Evolutionary conservation across 441 rosid species (phyloP), one percentile per base, ranked within the genome.

Genomic region (Adansonia rubrostipa): DNA sequence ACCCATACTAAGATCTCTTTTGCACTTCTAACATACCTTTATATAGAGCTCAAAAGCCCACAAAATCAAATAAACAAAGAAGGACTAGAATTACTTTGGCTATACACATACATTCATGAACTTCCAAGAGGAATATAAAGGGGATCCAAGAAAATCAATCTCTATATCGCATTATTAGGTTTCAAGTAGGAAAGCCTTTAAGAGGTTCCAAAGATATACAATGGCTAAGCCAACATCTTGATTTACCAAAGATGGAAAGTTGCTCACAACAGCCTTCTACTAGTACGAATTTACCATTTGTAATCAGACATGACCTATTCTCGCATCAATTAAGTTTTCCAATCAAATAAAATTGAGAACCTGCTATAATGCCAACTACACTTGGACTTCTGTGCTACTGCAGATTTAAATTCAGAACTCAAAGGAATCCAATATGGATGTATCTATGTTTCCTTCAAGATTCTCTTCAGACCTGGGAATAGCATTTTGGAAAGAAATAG

Each of bases 391-490:
- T 2, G 14, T 71, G 60, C 15, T 51, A 15, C 10, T 51, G 42
- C 20, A 14, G 45, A 47, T 74, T 62, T 75, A 24, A 20, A 22
- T 74, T 74, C 78, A 9, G 40, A 36, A 19, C 65, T 11, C 28
- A 53, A 53, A 73, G 76, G n/a, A 40, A 36, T 17, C 76, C 19
- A 56, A 57, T 22, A 61, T 70, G 45, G 68, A 61, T 62, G 15
- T 7, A 44, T 8, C 45, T 9, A 28, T 47, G 70, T 24, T 13
- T 48, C 70, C 60, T 9, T 22, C 20, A 5, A 75, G 70, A 65
- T 33, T 47, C 10, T 47, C 47, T 62, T 50, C 70, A 47, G 28
- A 62, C 58, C 19, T 9, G n/a, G 1, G 22, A 24, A 19, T 74
- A 20, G 28, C n/a, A 20, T 19, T 61, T 61, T 28, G 24, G 57